Base-by-base conservation (phyloP, 441 rosid species). In the Arabidopsis lyrata region DNA sequence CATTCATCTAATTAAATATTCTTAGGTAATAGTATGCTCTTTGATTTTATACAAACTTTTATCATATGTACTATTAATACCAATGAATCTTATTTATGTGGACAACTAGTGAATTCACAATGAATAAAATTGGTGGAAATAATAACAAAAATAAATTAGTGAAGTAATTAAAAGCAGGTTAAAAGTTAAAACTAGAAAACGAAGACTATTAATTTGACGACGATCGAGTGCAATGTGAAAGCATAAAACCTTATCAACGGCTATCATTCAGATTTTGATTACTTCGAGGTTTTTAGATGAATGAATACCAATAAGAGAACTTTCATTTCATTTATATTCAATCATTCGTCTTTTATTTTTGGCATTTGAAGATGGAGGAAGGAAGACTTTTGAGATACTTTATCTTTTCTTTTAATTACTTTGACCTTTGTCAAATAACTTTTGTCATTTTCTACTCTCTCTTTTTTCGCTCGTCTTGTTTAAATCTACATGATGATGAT, bases 311-410 rank as follows among this genome's bases (percentile, higher is more conserved):
- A 29, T 29, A 4, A 29, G 31, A 29, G 5, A 29, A 29, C 31
- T 29, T 29, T 29, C 0, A 29, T 29, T 29, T 29, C 0, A 29
- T 29, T 29, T 29, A 59, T 15, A 48, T 22, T n/a, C n/a, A 42
- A 67, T 59, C 9, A 67, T 66, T 59, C 57, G 35, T 57, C 39
- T 59, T 65, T 58, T 0, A 6, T 29, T 68, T 75, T 68, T 52
- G 12, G 41, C 68, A 75, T 60, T 60, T 75, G 69, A 68, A 75
- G 49, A 62, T 62, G 67, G 27, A 52, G 56, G 13, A 59, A 61
- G 18, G 14, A 45, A 12, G 36, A 68, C 60, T 27, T 69, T 69
- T 27, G 38, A 54, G 4, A 45, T 27, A 29, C 59, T 75, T 75
- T 32, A 15, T 75, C 8, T 53, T 41, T 41, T 60, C 32, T 60